phyloP scores from a whole-genome alignment of 1,284 basidiomycete genomes.

The Puccinia novopanici region DNA sequence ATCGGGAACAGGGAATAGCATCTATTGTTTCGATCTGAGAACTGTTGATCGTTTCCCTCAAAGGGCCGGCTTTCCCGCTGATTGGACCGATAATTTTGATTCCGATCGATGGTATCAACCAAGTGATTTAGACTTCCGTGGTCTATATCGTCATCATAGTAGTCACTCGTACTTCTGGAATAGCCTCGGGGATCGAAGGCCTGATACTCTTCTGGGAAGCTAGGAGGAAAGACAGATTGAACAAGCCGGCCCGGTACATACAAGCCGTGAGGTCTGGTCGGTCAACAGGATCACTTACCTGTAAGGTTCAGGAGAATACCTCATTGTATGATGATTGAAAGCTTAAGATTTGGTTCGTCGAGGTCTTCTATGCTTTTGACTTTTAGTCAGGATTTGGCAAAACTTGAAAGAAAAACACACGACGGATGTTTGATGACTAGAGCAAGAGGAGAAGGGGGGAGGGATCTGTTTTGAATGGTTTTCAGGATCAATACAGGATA shows the following conservation, averaged over 20 bases:
- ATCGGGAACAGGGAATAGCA: not conserved
- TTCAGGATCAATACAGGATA: too few relatives aligned
- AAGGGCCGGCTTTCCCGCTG: not conserved
- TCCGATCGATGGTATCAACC: not conserved
- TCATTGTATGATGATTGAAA: not conserved
- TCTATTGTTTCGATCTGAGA: not conserved
- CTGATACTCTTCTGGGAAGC: not conserved
- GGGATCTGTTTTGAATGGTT: not conserved
- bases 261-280: not conserved
- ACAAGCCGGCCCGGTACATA: not conserved
- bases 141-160: slow-evolving; percentile 24
- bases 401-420: not conserved
- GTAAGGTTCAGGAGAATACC: not conserved
- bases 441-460: not conserved
- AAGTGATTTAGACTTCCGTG: slow-evolving; percentile 4
- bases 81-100: not conserved
- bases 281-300: slow-evolving; percentile 4
- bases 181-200: not conserved
- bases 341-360: not conserved
- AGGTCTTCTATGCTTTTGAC: not conserved
- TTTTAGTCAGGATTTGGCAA: too few relatives aligned
- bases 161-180: slow-evolving; percentile 5
- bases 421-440: not conserved
- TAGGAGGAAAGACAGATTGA: not conserved
- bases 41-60: not conserved